A percentile compares a stretch with the other conserved stretches of the same genome.
These are phyloP conservation scores for Rubia yunnanensis DNA, from an alignment of 257 asterid genomes.

Conservation along the genomic window DNA sequence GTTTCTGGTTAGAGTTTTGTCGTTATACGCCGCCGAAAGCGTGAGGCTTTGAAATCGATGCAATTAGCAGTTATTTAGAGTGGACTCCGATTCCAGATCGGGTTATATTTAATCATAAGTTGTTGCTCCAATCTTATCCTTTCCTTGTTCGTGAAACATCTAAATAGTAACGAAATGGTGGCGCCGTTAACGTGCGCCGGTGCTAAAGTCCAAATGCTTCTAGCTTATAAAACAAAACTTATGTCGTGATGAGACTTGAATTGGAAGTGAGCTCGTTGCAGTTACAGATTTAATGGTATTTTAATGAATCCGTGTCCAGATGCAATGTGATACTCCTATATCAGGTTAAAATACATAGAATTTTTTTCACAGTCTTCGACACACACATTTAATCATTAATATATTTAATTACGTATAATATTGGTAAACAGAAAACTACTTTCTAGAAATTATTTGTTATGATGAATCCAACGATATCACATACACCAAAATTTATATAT, in stretches of 20 bases:
- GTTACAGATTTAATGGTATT: background rate
- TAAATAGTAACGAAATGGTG: background rate
- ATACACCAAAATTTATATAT: too few species aligned
- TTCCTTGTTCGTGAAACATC: background rate
- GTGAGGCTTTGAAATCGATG: background rate
- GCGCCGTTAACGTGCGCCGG: background rate
- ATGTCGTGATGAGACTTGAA: background rate
- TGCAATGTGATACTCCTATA: background rate
- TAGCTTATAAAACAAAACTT: background rate
- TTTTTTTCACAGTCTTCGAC: too few species aligned
- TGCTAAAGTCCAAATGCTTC: background rate
- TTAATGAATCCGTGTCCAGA: background rate
- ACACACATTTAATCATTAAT: too few species aligned
- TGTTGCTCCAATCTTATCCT: background rate
- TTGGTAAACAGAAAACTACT: too few species aligned
- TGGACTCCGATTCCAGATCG: background rate
- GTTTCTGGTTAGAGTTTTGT: conserved; percentile 2
- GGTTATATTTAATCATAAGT: background rate
- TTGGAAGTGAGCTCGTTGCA: background rate
- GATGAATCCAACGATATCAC: too few species aligned
- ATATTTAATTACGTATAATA: too few species aligned
- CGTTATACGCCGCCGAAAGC: conserved; percentile 17
- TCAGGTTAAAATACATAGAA: too few species aligned
- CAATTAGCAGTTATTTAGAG: background rate
- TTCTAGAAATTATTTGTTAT: too few species aligned